Conservation (phyloP, 495 filamentous ascomycete species). For the Penicillium lividum region DNA sequence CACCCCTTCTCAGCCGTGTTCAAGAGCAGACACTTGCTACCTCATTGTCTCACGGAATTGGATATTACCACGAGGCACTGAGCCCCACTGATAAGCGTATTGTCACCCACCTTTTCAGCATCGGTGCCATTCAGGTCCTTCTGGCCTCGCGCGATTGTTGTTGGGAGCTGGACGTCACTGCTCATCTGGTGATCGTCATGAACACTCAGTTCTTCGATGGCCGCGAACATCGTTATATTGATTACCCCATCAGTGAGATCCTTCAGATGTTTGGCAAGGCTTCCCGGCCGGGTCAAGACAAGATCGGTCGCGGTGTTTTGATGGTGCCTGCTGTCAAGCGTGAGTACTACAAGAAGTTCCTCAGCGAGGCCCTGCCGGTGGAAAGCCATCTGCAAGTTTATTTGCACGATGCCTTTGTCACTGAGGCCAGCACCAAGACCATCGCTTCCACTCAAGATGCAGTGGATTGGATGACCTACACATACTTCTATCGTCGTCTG, state of each 20-base stretch:
- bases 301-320: conserved; percentile 81
- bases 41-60: conserved; percentile 92
- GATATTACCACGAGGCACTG: conserved; percentile 95
- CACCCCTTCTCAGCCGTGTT: conserved; percentile 75
- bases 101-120: conserved; percentile 84
- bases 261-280: conserved; percentile 99
- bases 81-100: conserved; percentile 87
- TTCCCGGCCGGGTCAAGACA: conserved; percentile 74
- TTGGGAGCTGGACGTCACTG: conserved; percentile 89
- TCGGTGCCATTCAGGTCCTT: conserved; percentile 91
- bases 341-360: conserved; percentile 98
- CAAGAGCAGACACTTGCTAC: conserved; percentile 86
- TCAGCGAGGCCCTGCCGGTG: conserved; percentile 93
- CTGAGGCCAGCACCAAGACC: conserved; percentile 91
- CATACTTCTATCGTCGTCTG: conserved; percentile 97
- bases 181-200: conserved; percentile 94
- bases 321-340: conserved; percentile 94
- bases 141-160: conserved; percentile 92
- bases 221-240: conserved; percentile 94
- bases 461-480: conserved; percentile 97
- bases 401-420: conserved; percentile 93
- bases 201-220: conserved; percentile 99
- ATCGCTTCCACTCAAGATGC: conserved; percentile 96
- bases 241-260: conserved; percentile 94
- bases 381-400: conserved; percentile 92